A percentile compares a stretch with the other conserved stretches of the same genome.
These are phyloP conservation scores for Heliamphora exappendiculata DNA, from an alignment of 148 eudicot genomes.

Conservation along the genomic window DNA sequence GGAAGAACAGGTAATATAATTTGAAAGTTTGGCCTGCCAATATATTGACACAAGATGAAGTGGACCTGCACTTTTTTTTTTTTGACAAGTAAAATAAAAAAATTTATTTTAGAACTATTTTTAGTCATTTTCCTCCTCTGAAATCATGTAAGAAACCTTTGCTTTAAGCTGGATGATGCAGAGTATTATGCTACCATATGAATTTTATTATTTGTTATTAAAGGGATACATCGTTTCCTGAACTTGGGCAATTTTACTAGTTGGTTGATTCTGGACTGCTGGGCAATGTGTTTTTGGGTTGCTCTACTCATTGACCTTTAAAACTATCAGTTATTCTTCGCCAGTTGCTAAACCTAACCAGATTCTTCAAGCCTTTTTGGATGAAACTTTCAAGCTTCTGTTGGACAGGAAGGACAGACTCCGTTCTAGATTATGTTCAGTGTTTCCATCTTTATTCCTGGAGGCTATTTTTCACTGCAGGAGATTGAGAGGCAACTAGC, in stretches of 20 bases:
- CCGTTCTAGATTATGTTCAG: background rate
- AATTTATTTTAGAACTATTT: background rate
- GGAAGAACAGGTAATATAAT: conserved; percentile 61
- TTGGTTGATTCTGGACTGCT: background rate
- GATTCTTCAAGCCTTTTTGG: background rate
- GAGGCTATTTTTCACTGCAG: conserved; percentile 24
- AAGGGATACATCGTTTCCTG: background rate
- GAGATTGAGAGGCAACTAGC: conserved; percentile 89
- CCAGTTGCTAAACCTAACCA: background rate
- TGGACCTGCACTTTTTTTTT: background rate
- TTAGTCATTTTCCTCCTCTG: background rate
- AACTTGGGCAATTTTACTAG: background rate
- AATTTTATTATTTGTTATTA: background rate
- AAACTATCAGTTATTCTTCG: background rate
- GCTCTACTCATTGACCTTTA: background rate
- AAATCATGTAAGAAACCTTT: background rate
- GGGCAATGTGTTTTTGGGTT: background rate
- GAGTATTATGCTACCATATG: background rate
- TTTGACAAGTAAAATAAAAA: too few species aligned
- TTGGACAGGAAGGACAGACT: background rate
- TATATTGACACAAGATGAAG: background rate
- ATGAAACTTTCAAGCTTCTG: background rate
- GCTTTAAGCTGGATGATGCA: background rate
- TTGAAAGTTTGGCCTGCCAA: background rate
- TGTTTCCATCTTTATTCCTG: conserved; percentile 8